A percentile compares a stretch with the other conserved stretches of the same genome.
These are phyloP conservation scores for Gyromitra esculenta DNA, from an alignment of 2,329 filamentous ascomycete genomes.

Conservation along the genomic window DNA sequence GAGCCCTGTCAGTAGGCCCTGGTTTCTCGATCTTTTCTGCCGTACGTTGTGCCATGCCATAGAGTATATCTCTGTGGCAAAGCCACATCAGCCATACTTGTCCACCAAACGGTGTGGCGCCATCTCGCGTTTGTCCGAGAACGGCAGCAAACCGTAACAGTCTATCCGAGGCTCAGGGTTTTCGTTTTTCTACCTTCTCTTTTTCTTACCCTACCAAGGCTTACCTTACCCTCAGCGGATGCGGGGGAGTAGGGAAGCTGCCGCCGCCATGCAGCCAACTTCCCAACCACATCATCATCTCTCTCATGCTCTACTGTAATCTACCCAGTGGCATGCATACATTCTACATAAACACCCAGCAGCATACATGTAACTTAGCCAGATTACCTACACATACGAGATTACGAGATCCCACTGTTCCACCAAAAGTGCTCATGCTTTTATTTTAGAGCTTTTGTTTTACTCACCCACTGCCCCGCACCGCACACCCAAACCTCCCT, in stretches of 20 bases:
- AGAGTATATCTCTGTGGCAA: not conserved
- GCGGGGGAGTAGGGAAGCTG: not conserved
- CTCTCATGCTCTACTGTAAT: not conserved
- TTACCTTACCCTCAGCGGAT: not conserved
- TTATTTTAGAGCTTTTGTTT: constrained; percentile 10
- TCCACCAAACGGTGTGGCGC: constrained; percentile 7
- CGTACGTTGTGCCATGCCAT: not conserved
- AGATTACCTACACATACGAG: constrained; percentile 21
- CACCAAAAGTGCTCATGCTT: constrained; percentile 14
- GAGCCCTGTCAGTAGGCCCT: no score
- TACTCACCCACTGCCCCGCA: not conserved
- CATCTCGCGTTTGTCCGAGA: not conserved
- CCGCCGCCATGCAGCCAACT: constrained; percentile 1
- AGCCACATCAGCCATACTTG: constrained; percentile 2
- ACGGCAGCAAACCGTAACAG: no score
- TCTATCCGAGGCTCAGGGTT: constrained; percentile 8
- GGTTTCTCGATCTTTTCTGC: no score
- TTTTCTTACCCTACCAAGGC: not conserved
- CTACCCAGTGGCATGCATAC: not conserved
- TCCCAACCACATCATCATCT: constrained; percentile 19
- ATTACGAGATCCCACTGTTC: constrained; percentile 18
- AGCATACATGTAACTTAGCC: constrained; percentile 22
- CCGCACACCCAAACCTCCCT: constrained; percentile 23
- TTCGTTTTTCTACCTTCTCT: not conserved
- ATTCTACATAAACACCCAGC: not conserved